Base-by-base conservation (phyloP, 163 green algal species). In the Scenedesmus sp. region DNA sequence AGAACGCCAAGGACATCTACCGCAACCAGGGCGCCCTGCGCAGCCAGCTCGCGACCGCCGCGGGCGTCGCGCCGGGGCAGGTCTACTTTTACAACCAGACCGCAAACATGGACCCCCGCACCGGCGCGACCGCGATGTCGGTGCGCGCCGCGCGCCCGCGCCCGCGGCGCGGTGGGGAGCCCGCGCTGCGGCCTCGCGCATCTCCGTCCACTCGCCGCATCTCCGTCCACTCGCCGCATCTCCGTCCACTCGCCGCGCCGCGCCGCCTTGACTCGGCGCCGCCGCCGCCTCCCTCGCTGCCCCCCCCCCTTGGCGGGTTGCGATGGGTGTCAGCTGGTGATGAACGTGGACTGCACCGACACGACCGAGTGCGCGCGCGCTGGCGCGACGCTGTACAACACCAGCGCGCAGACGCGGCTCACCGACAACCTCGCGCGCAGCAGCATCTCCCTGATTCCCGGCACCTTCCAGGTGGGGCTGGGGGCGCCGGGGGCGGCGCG, bases 61-160 rank as follows among this genome's bases (percentile, higher is more conserved):
- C 70, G 45, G 70, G 70, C 28, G 44, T 73, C 17, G 13, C 13
- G 4, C 42, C 42, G 42, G 7, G 4, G 11, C 69, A 77, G 26
- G 34, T 77, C 11, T 66, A 47, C 33, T 77, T 77, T 28, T 77
- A 66, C 53, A 77, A 77, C 51, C 69, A 77, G n/a, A 77, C 69
- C n/a, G 53, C 69, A 28, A 77, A 77, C 34, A 48, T 33, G n/a
- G 69, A 77, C 20, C 36, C 69, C 34, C 34, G 50, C 24, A 77
- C 69, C 10, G 69, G 69, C 26, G 53, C 47, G 33, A 77, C 69
- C 6, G 36, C 69, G 11, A 60, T 77, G 36, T 77, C 69, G 53
- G 69, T 77, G 39, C 65, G 69, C 29, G 13, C 18, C 20, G 51
- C 20, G 18, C 51, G 2, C 14, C 45, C 17, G 15, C 45, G 17